Evolutionary conservation across 2,329 filamentous ascomycete species (phyloP), one percentile per base, ranked within the genome.

Genomic region (Incumbomyces lentus): DNA sequence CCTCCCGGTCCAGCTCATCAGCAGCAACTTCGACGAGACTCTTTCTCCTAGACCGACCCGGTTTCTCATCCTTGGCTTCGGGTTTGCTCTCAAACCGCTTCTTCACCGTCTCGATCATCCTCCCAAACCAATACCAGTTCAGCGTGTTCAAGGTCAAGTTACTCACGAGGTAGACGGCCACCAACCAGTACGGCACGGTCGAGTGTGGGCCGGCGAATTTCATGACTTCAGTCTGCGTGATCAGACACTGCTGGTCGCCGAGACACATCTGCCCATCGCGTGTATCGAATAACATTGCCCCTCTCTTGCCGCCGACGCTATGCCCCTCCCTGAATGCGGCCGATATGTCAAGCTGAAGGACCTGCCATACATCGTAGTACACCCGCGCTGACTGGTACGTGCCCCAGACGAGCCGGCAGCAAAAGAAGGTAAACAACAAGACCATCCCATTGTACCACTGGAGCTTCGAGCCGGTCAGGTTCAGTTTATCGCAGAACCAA

Each of bases 401-500:
- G 31, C 79, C 79, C 78, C 78, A 82, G 52, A 79, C 57, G 17
- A 82, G 67, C 45, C 78, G 75, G 58, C 76, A 80, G 58, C 61
- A 68, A 64, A 81, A 80, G 64, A 82, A 82, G 40, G 72, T 73
- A 34, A 59, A 55, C 40, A 81, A 72, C 11, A 82, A 70, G 14
- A 73, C 48, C 58, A 79, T 75, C 56, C 78, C 78, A 58, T 82
- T 82, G 59, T 80, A 74, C 65, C 78, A 76, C 59, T 82, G 79
- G 18, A 76, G 60, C 41, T 67, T 70, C 41, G 72, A 74, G 44
- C 79, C 79, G 3, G 79, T 82, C 64, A 81, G 73, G 60, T 75
- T 72, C 60, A 82, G 67, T 64, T 82, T 82, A 60, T 82, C 79
- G 59, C 77, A 76, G 68, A 82, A 82, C 79, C 79, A 82, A 66